These are phyloP conservation scores for Eimeria acervulina DNA, from an alignment of 169 alveolate genomes.

Conservation along the genomic window DNA sequence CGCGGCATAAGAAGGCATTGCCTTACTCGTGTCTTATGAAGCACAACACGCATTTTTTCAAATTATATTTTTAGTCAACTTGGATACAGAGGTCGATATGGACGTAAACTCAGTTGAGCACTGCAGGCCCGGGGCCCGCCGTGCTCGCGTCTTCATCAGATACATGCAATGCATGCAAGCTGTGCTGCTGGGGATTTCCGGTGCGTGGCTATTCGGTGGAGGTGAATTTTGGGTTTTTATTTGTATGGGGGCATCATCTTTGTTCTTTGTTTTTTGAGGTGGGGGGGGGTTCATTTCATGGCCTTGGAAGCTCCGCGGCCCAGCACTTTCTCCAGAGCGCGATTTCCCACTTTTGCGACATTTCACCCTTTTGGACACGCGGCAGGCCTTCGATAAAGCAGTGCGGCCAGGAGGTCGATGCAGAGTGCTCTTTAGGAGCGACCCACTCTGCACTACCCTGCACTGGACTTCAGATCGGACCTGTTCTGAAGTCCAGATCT, in stretches of 20 bases:
- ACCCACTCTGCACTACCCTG: neutral
- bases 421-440: neutral
- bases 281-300: constrained; percentile 24
- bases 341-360: neutral
- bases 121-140: constrained; percentile 22
- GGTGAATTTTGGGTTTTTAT: neutral
- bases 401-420: neutral
- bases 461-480: neutral
- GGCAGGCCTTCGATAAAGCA: neutral
- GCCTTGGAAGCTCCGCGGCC: neutral
- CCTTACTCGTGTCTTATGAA: neutral
- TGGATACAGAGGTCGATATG: too few relatives aligned
- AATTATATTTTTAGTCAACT: neutral
- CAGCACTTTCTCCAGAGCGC: neutral
- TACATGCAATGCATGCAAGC: neutral
- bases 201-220: neutral
- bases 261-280: neutral
- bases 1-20: neutral
- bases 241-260: neutral
- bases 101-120: neutral
- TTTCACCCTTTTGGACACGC: neutral
- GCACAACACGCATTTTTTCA: neutral
- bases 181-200: neutral
- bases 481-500: neutral
- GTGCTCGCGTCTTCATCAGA: constrained; percentile 20